Percentiles rank a stretch among this genome's conserved stretches.
These are phyloP conservation scores for Aaosphaeria arxii DNA, from an alignment of 2,329 filamentous ascomycete species.

Conservation along the genomic window DNA sequence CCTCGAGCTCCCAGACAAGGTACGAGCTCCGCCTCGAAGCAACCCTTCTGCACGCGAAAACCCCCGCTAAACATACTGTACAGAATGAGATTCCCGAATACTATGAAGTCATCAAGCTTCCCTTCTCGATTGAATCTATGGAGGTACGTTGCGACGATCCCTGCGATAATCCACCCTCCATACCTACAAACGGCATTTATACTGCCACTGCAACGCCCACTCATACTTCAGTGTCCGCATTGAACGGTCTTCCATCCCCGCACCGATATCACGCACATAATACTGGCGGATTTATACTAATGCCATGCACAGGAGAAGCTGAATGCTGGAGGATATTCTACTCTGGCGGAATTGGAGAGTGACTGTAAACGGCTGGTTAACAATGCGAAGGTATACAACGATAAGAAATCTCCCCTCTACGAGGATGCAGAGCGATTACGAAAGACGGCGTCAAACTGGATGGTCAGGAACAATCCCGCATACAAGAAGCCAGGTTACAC, in stretches of 20 bases:
- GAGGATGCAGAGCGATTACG: constrained; percentile 84
- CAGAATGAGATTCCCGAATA: constrained; percentile 67
- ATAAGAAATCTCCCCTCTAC: constrained; percentile 68
- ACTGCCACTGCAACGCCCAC: no score
- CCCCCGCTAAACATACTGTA: constrained; percentile 13
- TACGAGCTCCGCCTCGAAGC: constrained; percentile 23
- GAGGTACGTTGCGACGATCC: constrained; percentile 49
- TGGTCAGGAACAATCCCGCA: constrained; percentile 82
- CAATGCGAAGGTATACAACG: constrained; percentile 83
- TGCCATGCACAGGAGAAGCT: constrained; percentile 56
- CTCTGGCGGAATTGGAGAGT: constrained; percentile 72
- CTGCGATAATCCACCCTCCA: no score
- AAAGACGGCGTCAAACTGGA: constrained; percentile 82
- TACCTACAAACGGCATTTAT: no score
- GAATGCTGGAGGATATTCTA: constrained; percentile 64
- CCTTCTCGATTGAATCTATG: constrained; percentile 73
- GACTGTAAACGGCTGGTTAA: constrained; percentile 85
- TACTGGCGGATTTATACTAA: no score
- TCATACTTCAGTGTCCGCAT: no score
- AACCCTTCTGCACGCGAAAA: constrained; percentile 4
- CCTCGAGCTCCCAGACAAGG: constrained; percentile 63
- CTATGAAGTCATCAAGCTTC: constrained; percentile 73
- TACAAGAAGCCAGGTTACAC: constrained; percentile 69
- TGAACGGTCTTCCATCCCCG: no score
- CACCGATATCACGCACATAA: no score